Conservation (phyloP, 2,329 filamentous ascomycete genomes). For the Colletotrichum sublineola region DNA sequence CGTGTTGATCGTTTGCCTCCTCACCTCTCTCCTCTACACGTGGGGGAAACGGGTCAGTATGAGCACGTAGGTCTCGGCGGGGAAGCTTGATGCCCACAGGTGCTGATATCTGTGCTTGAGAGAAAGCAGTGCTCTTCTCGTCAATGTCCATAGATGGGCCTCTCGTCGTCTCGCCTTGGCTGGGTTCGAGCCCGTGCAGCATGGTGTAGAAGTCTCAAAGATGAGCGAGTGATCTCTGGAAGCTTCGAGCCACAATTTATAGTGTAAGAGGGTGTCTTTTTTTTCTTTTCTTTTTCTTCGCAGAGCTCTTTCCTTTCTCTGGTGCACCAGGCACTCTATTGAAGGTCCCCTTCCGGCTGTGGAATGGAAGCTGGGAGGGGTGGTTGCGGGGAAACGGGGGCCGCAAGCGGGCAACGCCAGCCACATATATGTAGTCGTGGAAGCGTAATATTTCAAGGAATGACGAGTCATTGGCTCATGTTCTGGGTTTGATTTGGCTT, state of each 20-base stretch:
- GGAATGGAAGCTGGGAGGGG: conserved; percentile 52
- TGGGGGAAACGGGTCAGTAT: conserved; percentile 5
- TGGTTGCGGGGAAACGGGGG: conserved; percentile 52
- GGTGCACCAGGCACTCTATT: conserved; percentile 13
- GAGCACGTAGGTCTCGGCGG: neutral
- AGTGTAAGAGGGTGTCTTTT: neutral
- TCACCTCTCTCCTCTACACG: conserved; percentile 8
- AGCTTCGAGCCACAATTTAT: neutral
- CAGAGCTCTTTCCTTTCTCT: neutral
- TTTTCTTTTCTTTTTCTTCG: too few species aligned
- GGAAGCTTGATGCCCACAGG: conserved; percentile 15
- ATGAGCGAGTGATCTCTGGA: neutral
- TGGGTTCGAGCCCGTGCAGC: conserved; percentile 13
- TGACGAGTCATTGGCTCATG: conserved; percentile 29
- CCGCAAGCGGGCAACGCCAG: conserved; percentile 79
- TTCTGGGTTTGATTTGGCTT: conserved; percentile 12
- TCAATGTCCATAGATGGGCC: conserved; percentile 33
- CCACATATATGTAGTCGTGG: conserved; percentile 78
- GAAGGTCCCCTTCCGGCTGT: conserved; percentile 3
- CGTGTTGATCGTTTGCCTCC: conserved; percentile 36
- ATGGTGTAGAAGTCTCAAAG: neutral
- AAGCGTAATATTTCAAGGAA: conserved; percentile 61
- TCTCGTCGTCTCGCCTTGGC: conserved; percentile 14
- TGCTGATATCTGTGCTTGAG: conserved; percentile 32
- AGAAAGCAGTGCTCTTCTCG: conserved; percentile 39